Conservation (phyloP, 805 yeast genomes). For the Pichia sporocuriosa region DNA sequence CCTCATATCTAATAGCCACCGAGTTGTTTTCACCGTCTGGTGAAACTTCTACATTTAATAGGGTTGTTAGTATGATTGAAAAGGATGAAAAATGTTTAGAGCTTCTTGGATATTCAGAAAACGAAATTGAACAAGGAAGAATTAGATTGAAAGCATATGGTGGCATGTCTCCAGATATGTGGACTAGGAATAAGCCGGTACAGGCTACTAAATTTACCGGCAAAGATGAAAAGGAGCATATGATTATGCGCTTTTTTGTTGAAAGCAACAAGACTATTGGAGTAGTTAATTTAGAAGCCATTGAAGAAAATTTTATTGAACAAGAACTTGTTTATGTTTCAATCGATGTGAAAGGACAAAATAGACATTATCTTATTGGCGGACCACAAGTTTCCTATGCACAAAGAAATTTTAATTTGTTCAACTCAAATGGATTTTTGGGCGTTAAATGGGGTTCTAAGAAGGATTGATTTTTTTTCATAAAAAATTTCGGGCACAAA, state of each 20-base stretch:
- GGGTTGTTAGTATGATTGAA: slow-evolving; percentile 74
- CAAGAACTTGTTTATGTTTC: slow-evolving; percentile 69
- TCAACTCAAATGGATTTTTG: slow-evolving; percentile 48
- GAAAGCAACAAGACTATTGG: slow-evolving; percentile 64
- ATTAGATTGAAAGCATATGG: slow-evolving; percentile 76
- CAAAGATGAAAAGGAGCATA: slow-evolving; percentile 71
- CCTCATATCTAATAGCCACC: slow-evolving; percentile 67
- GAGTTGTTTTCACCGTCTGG: slow-evolving; percentile 86
- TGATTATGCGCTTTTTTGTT: slow-evolving; percentile 80
- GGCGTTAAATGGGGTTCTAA: slow-evolving; percentile 80
- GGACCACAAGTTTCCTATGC: slow-evolving; percentile 43
- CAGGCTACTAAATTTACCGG: slow-evolving; percentile 59
- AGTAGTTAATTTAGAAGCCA: slow-evolving; percentile 72
- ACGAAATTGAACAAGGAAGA: slow-evolving; percentile 37
- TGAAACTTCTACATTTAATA: slow-evolving; percentile 83
- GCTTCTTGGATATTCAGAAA: slow-evolving; percentile 36
- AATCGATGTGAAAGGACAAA: slow-evolving; percentile 66
- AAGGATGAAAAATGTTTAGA: slow-evolving; percentile 54
- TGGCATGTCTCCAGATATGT: slow-evolving; percentile 58
- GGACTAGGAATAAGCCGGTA: slow-evolving; percentile 87
- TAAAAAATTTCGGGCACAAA: no score
- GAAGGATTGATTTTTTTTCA: slow-evolving; percentile 43
- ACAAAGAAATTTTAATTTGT: slow-evolving; percentile 13
- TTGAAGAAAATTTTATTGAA: slow-evolving; percentile 56
- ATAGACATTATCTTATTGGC: slow-evolving; percentile 58